A percentile compares a stretch with the other conserved stretches of the same genome.
Conservation (phyloP, 2,329 filamentous ascomycete genomes). For the Fusarium nurragi region DNA sequence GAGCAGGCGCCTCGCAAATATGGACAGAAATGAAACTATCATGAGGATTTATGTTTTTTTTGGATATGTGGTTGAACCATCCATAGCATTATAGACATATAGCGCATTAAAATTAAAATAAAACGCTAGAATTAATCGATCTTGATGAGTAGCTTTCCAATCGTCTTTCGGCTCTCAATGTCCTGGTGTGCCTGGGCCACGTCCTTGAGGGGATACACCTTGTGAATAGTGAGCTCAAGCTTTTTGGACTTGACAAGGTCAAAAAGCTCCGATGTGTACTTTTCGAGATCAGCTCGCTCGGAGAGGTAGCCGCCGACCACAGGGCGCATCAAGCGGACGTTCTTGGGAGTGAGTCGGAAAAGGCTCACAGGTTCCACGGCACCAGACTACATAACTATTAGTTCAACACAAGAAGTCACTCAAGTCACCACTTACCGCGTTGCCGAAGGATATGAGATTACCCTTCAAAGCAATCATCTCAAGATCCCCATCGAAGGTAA, state of each 20-base stretch:
- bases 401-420: neutral
- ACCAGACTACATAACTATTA: slow-evolving; percentile 60
- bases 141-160: slow-evolving; percentile 82
- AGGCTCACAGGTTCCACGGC: slow-evolving; percentile 74
- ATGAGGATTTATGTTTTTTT: slow-evolving; percentile 34
- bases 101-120: slow-evolving; percentile 31
- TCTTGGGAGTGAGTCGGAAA: slow-evolving; percentile 73
- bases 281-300: slow-evolving; percentile 75
- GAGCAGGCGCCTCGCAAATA: slow-evolving; percentile 29
- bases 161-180: slow-evolving; percentile 83
- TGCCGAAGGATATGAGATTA: slow-evolving; percentile 80
- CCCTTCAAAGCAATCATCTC: slow-evolving; percentile 81
- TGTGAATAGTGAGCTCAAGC: slow-evolving; percentile 77
- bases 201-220: slow-evolving; percentile 79
- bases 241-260: slow-evolving; percentile 74
- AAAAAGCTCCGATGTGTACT: slow-evolving; percentile 77
- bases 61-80: slow-evolving; percentile 32
- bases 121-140: slow-evolving; percentile 54
- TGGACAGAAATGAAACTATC: slow-evolving; percentile 15
- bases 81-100: slow-evolving; percentile 38
- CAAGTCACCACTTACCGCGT: slow-evolving; percentile 65
- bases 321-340: slow-evolving; percentile 79
- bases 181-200: slow-evolving; percentile 78
- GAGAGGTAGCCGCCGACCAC: slow-evolving; percentile 75
- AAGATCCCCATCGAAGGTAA: slow-evolving; percentile 82